Conservation (phyloP, 371 early-diverging fungal genomes). For the Globomyces sp. region DNA sequence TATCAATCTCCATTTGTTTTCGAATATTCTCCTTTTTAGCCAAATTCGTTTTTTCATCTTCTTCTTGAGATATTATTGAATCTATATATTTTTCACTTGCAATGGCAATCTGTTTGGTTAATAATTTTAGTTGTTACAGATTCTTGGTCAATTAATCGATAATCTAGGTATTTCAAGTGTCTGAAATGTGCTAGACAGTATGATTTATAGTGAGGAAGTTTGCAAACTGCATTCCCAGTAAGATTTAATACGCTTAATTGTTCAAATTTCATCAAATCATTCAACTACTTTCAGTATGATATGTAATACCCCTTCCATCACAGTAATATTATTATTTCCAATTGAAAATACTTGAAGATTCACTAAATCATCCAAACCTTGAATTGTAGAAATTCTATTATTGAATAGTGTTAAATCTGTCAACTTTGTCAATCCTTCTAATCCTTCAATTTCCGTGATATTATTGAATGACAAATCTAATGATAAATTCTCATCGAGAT, state of each 20-base stretch:
- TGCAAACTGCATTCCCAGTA: conserved; percentile 50
- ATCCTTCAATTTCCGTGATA: conserved; percentile 46
- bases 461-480: conserved; percentile 57
- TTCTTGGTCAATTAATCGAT: conserved; percentile 50
- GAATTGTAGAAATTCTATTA: conserved; percentile 49
- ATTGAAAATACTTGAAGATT: conserved; percentile 52
- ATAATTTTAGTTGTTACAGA: conserved; percentile 24
- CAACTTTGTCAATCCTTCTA: conserved; percentile 37
- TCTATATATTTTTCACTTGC: conserved; percentile 55
- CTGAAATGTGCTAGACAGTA: conserved; percentile 51
- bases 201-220: conserved; percentile 44
- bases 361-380: conserved; percentile 47
- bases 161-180: conserved; percentile 54
- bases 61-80: conserved; percentile 52
- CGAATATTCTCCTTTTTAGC: conserved; percentile 35
- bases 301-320: conserved; percentile 28
- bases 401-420: conserved; percentile 49
- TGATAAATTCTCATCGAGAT: background rate
- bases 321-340: conserved; percentile 50
- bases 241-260: conserved; percentile 49
- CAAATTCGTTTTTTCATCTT: conserved; percentile 47
- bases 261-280: conserved; percentile 47
- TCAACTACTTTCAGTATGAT: conserved; percentile 26
- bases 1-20: conserved; percentile 31
- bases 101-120: conserved; percentile 31